Conservation (phyloP, 2,329 filamentous ascomycete species). For the Xylariales sp. region DNA sequence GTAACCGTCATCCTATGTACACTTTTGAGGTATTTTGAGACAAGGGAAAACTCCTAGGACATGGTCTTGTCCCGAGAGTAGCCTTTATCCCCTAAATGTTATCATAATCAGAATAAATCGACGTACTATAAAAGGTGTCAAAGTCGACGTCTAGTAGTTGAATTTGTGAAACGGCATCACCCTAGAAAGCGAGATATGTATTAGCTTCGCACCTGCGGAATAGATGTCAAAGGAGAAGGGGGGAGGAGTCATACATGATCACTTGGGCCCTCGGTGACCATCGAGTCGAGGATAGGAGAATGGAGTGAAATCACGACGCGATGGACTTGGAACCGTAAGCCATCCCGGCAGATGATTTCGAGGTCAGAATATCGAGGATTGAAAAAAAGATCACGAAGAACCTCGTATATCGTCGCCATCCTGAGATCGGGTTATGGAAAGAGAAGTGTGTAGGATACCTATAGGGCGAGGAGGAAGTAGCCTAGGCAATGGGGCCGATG, state of each 20-base stretch:
- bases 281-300: slow-evolving; percentile 7
- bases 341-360: slow-evolving; percentile 16
- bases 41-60: not conserved
- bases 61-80: not conserved
- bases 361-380: slow-evolving; percentile 18
- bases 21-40: not conserved
- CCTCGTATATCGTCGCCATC: slow-evolving; percentile 20
- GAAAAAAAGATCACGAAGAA: slow-evolving; percentile 11
- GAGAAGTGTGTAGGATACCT: not conserved
- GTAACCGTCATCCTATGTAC: not conserved
- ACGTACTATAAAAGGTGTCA: slow-evolving; percentile 42
- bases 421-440: not conserved
- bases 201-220: not conserved
- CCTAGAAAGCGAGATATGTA: slow-evolving; percentile 11
- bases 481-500: not conserved
- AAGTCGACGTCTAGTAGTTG: slow-evolving; percentile 34
- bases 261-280: slow-evolving; percentile 9
- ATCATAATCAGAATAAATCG: not conserved
- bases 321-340: slow-evolving; percentile 9
- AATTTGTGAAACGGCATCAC: slow-evolving; percentile 11
- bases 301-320: slow-evolving; percentile 12
- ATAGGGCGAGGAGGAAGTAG: not conserved
- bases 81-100: not conserved
- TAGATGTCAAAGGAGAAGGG: not conserved
- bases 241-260: slow-evolving; percentile 1